These are phyloP conservation scores for Citrus maxima DNA, from an alignment of 345 rosid genomes.

Conservation along the genomic window DNA sequence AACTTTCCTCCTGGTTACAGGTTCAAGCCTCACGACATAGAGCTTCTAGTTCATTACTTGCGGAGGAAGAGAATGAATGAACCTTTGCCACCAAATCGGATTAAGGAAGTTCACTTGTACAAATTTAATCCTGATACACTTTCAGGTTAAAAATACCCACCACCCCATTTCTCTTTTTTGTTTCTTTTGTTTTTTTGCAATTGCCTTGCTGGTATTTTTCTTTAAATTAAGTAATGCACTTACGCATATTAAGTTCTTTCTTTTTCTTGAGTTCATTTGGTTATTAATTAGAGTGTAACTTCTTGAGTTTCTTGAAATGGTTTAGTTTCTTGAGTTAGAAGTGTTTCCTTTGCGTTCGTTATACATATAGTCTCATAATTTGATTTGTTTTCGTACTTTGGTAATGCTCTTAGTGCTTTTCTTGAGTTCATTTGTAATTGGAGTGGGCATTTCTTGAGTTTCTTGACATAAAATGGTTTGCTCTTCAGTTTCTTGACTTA, in stretches of 20 bases:
- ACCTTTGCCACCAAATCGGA: constrained; percentile 21
- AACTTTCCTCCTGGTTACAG: constrained; percentile 19
- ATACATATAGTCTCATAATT: too few species aligned
- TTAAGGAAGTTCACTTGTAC: constrained; percentile 21
- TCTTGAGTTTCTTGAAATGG: neutral
- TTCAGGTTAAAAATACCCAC: constrained; percentile 1
- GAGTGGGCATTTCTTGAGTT: too few species aligned
- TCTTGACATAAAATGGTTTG: too few species aligned
- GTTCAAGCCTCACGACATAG: constrained; percentile 19
- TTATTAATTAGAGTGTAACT: neutral
- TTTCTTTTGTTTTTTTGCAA: neutral
- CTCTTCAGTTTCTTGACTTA: too few species aligned
- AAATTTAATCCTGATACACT: constrained; percentile 13
- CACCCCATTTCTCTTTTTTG: neutral
- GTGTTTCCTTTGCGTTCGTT: neutral
- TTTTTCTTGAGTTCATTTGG: neutral
- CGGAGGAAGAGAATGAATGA: neutral
- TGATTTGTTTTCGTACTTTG: too few species aligned
- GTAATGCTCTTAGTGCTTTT: too few species aligned
- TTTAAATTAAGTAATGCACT: neutral
- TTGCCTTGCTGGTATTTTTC: neutral
- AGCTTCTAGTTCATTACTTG: constrained; percentile 20
- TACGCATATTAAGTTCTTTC: too few species aligned
- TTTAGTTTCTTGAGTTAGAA: neutral
- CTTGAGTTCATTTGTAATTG: too few species aligned